Base-by-base conservation (phyloP, 306 rosid species). In the Cucumis sativus region DNA sequence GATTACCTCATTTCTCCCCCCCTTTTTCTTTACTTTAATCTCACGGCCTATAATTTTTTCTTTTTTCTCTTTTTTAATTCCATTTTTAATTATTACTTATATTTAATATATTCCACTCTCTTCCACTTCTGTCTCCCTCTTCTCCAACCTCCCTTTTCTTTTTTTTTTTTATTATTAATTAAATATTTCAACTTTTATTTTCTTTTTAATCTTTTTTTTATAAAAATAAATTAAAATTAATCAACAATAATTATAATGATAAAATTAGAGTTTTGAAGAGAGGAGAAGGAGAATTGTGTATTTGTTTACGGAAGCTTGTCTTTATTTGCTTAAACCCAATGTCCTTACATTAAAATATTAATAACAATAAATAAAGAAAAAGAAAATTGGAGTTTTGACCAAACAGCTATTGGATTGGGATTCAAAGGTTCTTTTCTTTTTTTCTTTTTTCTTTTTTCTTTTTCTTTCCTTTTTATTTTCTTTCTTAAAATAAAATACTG, bases 81-180 rank as follows among this genome's bases (percentile, higher is more conserved):
- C 20, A 11, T 21, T 62, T 62, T 6, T 47, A 47, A 70, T 18
- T 10, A 69, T 12, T 69, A 68, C 0, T 13, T 69, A 23, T 1
- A 40, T 43, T 69, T 15, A 49, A 49, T 51, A 51, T 51, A 72
- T 72, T 72, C 43, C 25, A 2, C 33, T 17, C n/a, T 69, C 59
- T 49, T 15, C 45, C 45, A 51, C 45, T 72, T 72, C 77, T 72
- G 77, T 51, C 77, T 72, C 62, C 77, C 62, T 72, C 77, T 51
- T 30, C 77, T 72, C 77, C 77, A 51, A 72, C 77, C 77, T 51
- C 41, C 13, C 7, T 4, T 41, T 23, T 23, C 25, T 23, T 23
- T 23, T 23, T 1, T 23, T 69, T 17, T 8, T 66, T 39, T 64
- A 15, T 9, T 12, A 6, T 47, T n/a, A 14, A 14, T 1, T 0